Percentiles rank a stretch among this genome's conserved stretches.
Conservation (phyloP, 345 rosid genomes). For the Noccaea bulbosa region DNA sequence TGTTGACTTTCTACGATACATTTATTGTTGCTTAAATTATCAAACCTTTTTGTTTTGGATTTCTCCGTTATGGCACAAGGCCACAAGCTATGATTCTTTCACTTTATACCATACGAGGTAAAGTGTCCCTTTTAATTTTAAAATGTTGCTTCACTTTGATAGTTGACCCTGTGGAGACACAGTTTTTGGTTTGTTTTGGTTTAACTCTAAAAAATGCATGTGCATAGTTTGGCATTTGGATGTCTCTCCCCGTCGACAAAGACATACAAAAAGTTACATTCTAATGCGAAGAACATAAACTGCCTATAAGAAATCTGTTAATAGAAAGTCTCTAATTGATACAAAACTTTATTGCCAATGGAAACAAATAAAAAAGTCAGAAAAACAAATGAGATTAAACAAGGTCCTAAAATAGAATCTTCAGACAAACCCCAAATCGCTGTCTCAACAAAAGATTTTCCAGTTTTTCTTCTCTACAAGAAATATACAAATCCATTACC, state of each 20-base stretch:
- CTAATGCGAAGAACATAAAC: not conserved
- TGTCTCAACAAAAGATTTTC: slow-evolving; percentile 35
- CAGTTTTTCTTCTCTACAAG: slow-evolving; percentile 43
- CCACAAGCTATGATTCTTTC: too few species aligned
- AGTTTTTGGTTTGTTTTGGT: too few species aligned
- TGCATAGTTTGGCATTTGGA: not conserved
- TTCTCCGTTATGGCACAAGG: too few species aligned
- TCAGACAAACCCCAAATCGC: slow-evolving; percentile 30
- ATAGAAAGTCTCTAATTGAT: not conserved
- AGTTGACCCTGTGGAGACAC: too few species aligned
- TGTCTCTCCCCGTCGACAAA: not conserved
- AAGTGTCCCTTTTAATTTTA: too few species aligned
- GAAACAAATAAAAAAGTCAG: slow-evolving; percentile 20
- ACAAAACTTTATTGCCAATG: slow-evolving; percentile 19
- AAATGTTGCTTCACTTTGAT: too few species aligned
- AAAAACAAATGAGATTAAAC: slow-evolving; percentile 19
- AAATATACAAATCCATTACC: slow-evolving; percentile 43
- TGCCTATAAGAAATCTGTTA: not conserved
- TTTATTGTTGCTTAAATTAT: too few species aligned
- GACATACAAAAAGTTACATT: not conserved
- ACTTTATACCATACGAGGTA: too few species aligned
- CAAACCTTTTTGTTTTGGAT: too few species aligned
- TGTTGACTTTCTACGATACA: slow-evolving; percentile 43
- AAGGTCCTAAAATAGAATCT: slow-evolving; percentile 13
- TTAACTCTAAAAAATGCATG: too few species aligned